A percentile compares a stretch with the other conserved stretches of the same genome.
These are phyloP conservation scores for Pneumocystis oryctolagi DNA, from an alignment of 1,139 yeast species.

Conservation along the genomic window DNA sequence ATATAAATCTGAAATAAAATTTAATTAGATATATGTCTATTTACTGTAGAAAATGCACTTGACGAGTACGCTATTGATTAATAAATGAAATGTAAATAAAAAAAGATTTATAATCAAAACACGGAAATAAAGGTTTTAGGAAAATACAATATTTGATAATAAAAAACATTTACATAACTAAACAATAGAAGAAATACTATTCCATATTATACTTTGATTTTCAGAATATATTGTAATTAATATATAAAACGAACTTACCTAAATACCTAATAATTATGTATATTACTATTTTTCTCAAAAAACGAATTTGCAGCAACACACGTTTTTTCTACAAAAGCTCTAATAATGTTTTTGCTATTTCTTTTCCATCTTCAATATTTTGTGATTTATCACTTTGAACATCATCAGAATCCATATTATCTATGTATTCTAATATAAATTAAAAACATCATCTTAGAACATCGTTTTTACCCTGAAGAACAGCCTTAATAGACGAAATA, in stretches of 20 bases:
- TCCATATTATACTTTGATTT: too few species aligned
- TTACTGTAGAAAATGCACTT: too few species aligned
- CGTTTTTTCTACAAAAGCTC: neutral
- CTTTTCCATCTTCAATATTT: neutral
- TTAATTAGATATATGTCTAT: too few species aligned
- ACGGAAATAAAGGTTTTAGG: too few species aligned
- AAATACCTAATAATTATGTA: neutral
- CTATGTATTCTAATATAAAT: neutral
- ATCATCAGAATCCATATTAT: neutral
- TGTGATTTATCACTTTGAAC: neutral
- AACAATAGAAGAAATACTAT: too few species aligned
- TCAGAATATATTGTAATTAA: too few species aligned
- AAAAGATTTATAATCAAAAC: too few species aligned
- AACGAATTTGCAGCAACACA: neutral
- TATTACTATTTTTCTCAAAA: neutral
- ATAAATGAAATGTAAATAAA: too few species aligned
- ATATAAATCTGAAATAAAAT: too few species aligned
- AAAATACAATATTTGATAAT: too few species aligned
- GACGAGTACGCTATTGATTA: too few species aligned
- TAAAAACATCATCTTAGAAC: neutral
- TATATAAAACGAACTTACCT: neutral
- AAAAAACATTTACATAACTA: too few species aligned
- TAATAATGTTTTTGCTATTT: slow-evolving; percentile 1
- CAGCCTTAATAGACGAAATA: neutral
- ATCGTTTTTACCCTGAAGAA: neutral